Percentiles rank a stretch among this genome's conserved stretches.
Conservation (phyloP, 768 basidiomycete species). For the Naganishia friedmannii region DNA sequence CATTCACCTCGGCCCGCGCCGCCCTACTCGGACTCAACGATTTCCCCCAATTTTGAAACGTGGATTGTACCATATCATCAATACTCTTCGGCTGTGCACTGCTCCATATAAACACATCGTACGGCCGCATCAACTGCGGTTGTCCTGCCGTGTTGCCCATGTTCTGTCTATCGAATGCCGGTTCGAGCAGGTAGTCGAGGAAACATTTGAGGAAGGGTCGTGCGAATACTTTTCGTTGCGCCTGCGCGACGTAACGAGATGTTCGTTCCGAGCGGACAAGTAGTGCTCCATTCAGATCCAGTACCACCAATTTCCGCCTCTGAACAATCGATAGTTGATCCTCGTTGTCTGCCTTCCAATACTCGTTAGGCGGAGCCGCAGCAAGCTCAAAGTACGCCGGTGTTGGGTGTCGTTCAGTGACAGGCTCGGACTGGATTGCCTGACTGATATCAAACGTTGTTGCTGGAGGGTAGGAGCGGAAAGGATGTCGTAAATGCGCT, state of each 20-base stretch:
- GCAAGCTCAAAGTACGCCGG: conserved; percentile 25
- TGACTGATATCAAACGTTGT: conserved; percentile 22
- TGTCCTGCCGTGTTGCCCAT: not conserved
- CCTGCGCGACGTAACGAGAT: not conserved
- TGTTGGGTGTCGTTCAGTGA: conserved; percentile 17
- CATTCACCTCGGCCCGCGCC: not conserved
- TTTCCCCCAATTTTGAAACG: conserved; percentile 35
- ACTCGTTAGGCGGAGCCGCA: conserved; percentile 7
- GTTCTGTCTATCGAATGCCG: not conserved
- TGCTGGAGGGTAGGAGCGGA: conserved; percentile 18
- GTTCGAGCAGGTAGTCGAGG: conserved; percentile 37
- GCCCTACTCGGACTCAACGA: not conserved
- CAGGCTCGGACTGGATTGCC: not conserved
- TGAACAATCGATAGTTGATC: not conserved
- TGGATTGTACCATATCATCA: conserved; percentile 40
- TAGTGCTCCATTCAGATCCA: conserved; percentile 49
- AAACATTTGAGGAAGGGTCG: conserved; percentile 44
- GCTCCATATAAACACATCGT: conserved; percentile 50
- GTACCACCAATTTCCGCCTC: conserved; percentile 42
- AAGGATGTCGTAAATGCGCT: conserved; percentile 25
- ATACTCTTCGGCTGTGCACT: conserved; percentile 50
- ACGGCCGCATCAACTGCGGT: conserved; percentile 34
- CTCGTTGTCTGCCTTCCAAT: conserved; percentile 4
- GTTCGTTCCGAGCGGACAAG: conserved; percentile 30
- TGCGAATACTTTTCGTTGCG: conserved; percentile 19